A percentile compares a stretch with the other conserved stretches of the same genome.
Conservation (phyloP, 441 rosid species). For the Pelargonium cotyledonis region DNA sequence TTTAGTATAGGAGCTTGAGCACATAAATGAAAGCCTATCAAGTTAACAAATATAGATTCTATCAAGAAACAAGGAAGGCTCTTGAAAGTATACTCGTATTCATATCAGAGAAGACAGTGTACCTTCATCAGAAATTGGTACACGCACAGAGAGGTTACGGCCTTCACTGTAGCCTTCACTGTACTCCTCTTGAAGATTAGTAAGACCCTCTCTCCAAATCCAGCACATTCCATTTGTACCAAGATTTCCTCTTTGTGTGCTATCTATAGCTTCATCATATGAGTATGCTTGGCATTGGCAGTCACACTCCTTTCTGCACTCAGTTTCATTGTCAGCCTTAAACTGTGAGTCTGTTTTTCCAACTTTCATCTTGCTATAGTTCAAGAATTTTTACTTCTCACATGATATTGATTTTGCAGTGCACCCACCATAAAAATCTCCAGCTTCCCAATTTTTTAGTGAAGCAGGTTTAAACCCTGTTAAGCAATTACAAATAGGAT, state of each 20-base stretch:
- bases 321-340: constrained; percentile 31
- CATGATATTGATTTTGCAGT: constrained; percentile 35
- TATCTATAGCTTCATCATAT: constrained; percentile 18
- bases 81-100: not conserved
- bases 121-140: constrained; percentile 40
- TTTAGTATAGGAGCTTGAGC: not conserved
- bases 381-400: constrained; percentile 34
- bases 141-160: constrained; percentile 31
- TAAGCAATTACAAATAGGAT: constrained; percentile 42
- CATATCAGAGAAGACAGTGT: constrained; percentile 12
- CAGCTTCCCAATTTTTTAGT: constrained; percentile 29
- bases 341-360: constrained; percentile 40
- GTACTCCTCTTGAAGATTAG: constrained; percentile 39
- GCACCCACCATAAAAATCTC: constrained; percentile 52
- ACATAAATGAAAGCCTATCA: not conserved
- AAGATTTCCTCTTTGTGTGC: constrained; percentile 12
- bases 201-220: constrained; percentile 52
- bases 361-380: constrained; percentile 41
- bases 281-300: constrained; percentile 57
- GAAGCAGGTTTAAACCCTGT: constrained; percentile 46
- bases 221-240: constrained; percentile 32
- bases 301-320: constrained; percentile 45
- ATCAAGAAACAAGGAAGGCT: not conserved
- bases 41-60: not conserved
- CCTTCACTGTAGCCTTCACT: constrained; percentile 33